Evolutionary conservation across 805 yeast genomes (phyloP).

Genomic region (Lipomyces orientalis): DNA sequence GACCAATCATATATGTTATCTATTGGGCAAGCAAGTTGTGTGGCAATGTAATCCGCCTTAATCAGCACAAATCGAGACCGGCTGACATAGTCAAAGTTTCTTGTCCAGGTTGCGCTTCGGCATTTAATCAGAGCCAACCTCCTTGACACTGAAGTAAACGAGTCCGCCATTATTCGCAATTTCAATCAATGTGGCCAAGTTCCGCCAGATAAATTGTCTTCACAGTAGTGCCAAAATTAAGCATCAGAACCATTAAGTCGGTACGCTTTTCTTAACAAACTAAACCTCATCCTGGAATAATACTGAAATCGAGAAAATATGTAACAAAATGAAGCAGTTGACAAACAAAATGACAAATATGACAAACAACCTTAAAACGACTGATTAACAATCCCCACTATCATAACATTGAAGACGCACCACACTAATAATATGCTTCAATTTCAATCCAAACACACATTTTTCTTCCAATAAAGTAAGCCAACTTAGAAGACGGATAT

Average conservation of each 20-base stretch:
- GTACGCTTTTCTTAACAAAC: not conserved
- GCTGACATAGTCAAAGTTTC: not conserved
- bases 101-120: no score
- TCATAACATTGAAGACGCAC: conserved; percentile 2
- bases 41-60: not conserved
- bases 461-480: not conserved
- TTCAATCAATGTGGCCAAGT: not conserved
- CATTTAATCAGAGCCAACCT: no score
- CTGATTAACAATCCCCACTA: conserved; percentile 1
- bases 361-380: not conserved
- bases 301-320: not conserved
- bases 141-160: no score
- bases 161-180: no score
- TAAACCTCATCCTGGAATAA: not conserved
- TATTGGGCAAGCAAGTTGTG: not conserved
- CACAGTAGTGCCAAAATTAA: not conserved
- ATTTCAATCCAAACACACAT: no score
- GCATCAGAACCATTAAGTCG: no score
- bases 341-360: not conserved
- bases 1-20: no score
- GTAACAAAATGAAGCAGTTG: conserved; percentile 1
- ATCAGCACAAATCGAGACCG: not conserved
- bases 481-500: conserved; percentile 72
- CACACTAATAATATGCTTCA: no score
- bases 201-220: not conserved